phyloP scores from a whole-genome alignment of 2,329 filamentous ascomycete species.

The Fusarium keratoplasticum region DNA sequence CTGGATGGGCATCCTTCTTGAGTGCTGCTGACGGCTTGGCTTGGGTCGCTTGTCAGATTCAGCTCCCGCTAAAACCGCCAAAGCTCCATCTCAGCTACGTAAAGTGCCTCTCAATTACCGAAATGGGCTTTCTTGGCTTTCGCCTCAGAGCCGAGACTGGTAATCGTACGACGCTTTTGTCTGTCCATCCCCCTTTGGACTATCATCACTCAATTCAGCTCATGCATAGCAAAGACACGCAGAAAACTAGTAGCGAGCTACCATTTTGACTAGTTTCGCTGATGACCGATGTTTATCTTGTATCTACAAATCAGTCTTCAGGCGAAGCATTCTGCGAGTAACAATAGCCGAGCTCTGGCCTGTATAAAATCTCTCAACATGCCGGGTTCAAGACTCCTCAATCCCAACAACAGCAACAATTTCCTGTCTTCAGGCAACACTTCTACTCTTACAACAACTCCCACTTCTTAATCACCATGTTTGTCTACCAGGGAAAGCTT shows the following conservation, averaged over 20 bases:
- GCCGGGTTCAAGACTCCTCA: not conserved
- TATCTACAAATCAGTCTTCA: not conserved
- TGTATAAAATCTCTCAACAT: not conserved
- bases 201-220: not conserved
- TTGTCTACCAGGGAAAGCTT: constrained; percentile 36
- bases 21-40: not conserved
- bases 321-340: not conserved
- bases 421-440: not conserved
- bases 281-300: not conserved
- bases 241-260: not conserved
- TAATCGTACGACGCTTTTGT: not conserved
- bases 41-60: not conserved
- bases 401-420: not conserved
- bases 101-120: not conserved
- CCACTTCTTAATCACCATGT: constrained; percentile 15
- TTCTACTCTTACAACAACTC: not conserved
- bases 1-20: not conserved
- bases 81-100: not conserved
- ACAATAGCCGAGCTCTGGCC: not conserved
- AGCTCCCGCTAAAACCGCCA: not conserved
- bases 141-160: not conserved
- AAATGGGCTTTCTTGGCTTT: not conserved
- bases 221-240: not conserved
- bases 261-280: not conserved
- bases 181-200: not conserved